Conservation (phyloP, 768 basidiomycete genomes). For the Boletellus emodensis region DNA sequence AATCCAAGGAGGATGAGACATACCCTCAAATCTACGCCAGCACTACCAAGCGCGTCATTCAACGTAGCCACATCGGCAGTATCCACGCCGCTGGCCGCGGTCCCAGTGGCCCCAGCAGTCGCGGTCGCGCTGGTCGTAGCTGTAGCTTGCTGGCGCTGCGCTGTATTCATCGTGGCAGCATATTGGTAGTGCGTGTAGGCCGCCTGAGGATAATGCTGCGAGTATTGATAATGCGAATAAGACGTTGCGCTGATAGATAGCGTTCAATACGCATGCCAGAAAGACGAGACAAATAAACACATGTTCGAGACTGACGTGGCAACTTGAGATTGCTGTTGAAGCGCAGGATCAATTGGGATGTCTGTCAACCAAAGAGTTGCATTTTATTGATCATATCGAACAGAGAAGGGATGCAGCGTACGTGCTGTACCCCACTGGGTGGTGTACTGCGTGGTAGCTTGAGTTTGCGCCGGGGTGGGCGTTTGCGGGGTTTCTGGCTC, state of each 20-base stretch:
- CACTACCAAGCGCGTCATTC: conserved; percentile 82
- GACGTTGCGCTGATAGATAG: conserved; percentile 36
- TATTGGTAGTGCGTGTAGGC: conserved; percentile 44
- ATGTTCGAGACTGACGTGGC: conserved; percentile 36
- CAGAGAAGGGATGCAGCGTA: conserved; percentile 20
- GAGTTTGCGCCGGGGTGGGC: conserved; percentile 30
- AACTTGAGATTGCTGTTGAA: conserved; percentile 55
- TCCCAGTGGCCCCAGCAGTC: conserved; percentile 16
- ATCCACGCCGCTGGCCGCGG: conserved; percentile 42
- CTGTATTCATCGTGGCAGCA: conserved; percentile 28
- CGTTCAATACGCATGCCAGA: conserved; percentile 3
- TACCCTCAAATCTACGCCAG: conserved; percentile 82
- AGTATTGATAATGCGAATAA: conserved; percentile 47
- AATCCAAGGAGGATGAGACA: conserved; percentile 13
- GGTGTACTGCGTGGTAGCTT: conserved; percentile 29
- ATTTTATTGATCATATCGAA: neutral
- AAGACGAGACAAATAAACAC: neutral
- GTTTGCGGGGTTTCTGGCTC: conserved; percentile 37
- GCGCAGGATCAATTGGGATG: conserved; percentile 65
- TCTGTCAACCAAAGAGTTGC: conserved; percentile 32
- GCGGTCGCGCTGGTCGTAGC: conserved; percentile 12
- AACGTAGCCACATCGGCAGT: conserved; percentile 72
- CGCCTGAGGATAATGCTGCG: conserved; percentile 36
- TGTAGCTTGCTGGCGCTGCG: conserved; percentile 29
- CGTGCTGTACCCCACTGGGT: conserved; percentile 40